A percentile compares a stretch with the other conserved stretches of the same genome.
phyloP scores from a whole-genome alignment of 148 eudicot genomes.

The Chenopodium formosanum region DNA sequence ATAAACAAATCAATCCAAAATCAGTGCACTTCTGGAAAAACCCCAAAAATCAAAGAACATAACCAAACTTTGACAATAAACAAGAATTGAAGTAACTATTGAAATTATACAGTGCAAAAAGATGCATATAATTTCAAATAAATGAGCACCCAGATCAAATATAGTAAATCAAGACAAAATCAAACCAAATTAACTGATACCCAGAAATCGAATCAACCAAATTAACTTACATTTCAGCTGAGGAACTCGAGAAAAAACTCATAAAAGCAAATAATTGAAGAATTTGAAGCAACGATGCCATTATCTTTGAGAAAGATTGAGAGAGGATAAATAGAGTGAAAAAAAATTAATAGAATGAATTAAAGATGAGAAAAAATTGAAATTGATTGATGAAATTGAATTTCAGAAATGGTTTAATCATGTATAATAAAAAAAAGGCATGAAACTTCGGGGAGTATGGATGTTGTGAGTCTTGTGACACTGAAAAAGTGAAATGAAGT shows the following conservation, averaged over 20 bases:
- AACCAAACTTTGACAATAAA: conserved; percentile 3
- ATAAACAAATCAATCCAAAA: neutral
- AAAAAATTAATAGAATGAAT: neutral
- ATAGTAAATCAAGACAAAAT: conserved; percentile 9
- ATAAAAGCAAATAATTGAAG: conserved; percentile 29
- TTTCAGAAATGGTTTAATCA: conserved; percentile 1
- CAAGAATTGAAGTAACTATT: neutral
- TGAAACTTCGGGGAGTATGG: conserved; percentile 1
- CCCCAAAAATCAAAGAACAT: neutral
- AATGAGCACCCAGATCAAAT: conserved; percentile 12
- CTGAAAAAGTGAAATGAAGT: no score
- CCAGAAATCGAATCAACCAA: neutral
- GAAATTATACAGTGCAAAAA: neutral
- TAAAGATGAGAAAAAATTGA: neutral
- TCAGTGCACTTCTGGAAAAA: neutral
- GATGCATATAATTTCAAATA: neutral
- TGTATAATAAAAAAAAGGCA: neutral
- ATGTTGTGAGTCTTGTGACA: neutral
- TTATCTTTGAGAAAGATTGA: conserved; percentile 12
- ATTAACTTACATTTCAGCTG: conserved; percentile 45
- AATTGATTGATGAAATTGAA: conserved; percentile 4
- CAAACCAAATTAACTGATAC: neutral
- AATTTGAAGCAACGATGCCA: conserved; percentile 37
- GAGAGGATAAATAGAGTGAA: conserved; percentile 1
- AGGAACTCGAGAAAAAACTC: conserved; percentile 21